These are phyloP conservation scores for Termitomyces heimii DNA, from an alignment of 768 basidiomycete genomes.

Conservation along the genomic window DNA sequence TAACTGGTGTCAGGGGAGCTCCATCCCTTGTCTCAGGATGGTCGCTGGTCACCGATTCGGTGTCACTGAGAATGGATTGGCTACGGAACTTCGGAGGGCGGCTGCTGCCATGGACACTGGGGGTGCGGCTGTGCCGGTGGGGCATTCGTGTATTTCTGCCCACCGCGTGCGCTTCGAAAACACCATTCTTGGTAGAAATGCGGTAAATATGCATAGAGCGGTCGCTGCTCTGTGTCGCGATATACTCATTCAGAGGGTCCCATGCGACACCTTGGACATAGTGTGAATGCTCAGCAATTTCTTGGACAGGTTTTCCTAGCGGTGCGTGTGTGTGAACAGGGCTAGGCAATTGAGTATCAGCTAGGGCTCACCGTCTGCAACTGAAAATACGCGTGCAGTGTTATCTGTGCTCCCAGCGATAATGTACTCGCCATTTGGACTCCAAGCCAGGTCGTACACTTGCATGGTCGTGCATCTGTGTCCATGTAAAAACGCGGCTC, in stretches of 20 bases:
- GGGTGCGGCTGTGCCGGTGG: conserved; percentile 64
- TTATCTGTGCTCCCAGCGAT: conserved; percentile 98
- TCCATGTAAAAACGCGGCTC: background rate
- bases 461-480: conserved; percentile 90
- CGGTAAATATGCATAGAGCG: conserved; percentile 93
- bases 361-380: conserved; percentile 54
- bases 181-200: conserved; percentile 72
- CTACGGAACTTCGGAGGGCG: conserved; percentile 60
- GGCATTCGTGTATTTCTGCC: conserved; percentile 82
- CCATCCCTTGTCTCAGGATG: conserved; percentile 33
- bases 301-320: conserved; percentile 78
- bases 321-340: conserved; percentile 5
- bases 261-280: conserved; percentile 99
- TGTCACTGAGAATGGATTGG: conserved; percentile 72
- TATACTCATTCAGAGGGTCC: conserved; percentile 96
- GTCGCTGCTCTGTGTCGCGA: conserved; percentile 96
- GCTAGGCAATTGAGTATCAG: background rate
- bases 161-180: conserved; percentile 84
- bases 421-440: conserved; percentile 89
- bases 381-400: conserved; percentile 77
- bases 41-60: conserved; percentile 53
- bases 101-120: conserved; percentile 46
- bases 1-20: conserved; percentile 56
- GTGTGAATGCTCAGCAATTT: conserved; percentile 91
- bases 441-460: conserved; percentile 98